phyloP scores from a whole-genome alignment of 257 asterid species.

The Ilex asprella region DNA sequence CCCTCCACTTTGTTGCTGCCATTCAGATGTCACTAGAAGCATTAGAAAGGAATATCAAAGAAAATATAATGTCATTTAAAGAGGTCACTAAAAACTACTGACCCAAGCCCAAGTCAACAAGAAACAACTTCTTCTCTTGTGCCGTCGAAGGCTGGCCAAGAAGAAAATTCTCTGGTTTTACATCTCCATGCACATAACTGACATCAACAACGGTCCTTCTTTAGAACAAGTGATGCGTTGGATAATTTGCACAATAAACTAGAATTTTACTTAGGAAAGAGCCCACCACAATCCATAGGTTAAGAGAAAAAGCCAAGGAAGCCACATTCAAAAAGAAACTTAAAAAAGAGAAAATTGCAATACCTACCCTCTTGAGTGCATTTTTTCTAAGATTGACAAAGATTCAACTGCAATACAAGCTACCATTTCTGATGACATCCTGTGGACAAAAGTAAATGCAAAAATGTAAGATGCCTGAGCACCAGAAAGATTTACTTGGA shows the following conservation, averaged over 20 bases:
- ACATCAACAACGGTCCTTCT: not conserved
- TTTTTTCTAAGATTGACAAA: slow-evolving; percentile 37
- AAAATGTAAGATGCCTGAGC: slow-evolving; percentile 1
- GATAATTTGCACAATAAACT: not conserved
- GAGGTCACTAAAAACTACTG: slow-evolving; percentile 1
- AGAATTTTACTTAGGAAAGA: not conserved
- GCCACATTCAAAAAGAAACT: not conserved
- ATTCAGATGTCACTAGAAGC: not conserved
- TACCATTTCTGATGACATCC: slow-evolving; percentile 48
- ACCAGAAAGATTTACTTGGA: not conserved
- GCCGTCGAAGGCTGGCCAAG: slow-evolving; percentile 40
- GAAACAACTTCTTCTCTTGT: slow-evolving; percentile 45
- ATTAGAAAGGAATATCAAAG: not conserved
- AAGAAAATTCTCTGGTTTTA: slow-evolving; percentile 46
- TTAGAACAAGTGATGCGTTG: slow-evolving; percentile 3
- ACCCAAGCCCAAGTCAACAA: slow-evolving; percentile 51
- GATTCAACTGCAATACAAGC: slow-evolving; percentile 46
- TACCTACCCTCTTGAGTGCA: slow-evolving; percentile 38
- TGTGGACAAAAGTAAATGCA: slow-evolving; percentile 5
- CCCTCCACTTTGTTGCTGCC: slow-evolving; percentile 45
- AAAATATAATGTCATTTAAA: not conserved
- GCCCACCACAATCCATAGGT: not conserved
- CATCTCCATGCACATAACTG: slow-evolving; percentile 49
- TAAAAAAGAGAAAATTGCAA: not conserved
- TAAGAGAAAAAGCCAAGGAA: not conserved